Percentiles rank a stretch among this genome's conserved stretches.
These are phyloP conservation scores for Skeletonema potamos DNA, from an alignment of 108 stramenopile species.

Conservation along the genomic window DNA sequence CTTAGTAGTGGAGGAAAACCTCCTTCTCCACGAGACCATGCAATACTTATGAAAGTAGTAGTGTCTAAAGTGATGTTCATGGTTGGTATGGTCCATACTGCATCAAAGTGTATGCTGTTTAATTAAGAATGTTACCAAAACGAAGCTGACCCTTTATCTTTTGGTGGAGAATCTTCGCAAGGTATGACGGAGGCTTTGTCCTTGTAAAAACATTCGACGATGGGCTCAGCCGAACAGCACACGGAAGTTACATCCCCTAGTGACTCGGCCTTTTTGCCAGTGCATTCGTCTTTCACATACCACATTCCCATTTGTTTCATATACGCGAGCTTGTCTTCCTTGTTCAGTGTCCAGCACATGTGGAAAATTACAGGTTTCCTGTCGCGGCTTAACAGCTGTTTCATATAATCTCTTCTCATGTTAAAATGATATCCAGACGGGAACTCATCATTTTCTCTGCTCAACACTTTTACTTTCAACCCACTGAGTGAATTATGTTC, in stretches of 20 bases:
- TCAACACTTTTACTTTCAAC: conserved; percentile 68
- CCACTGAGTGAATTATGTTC: conserved; percentile 73
- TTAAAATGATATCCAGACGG: conserved; percentile 60
- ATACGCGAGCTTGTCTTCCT: conserved; percentile 77
- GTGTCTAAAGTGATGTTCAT: too few relatives aligned
- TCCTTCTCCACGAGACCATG: too few relatives aligned
- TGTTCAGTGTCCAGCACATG: conserved; percentile 86
- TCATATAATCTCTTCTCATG: conserved; percentile 43
- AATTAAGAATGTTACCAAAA: too few relatives aligned
- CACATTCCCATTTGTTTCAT: conserved; percentile 81
- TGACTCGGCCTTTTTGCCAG: conserved; percentile 23
- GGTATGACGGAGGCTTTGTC: conserved; percentile 54
- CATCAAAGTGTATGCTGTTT: too few relatives aligned
- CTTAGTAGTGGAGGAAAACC: too few relatives aligned
- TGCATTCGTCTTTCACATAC: conserved; percentile 63
- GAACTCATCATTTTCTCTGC: conserved; percentile 54
- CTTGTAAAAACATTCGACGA: conserved; percentile 45
- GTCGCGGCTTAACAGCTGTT: conserved; percentile 37
- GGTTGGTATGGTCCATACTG: too few relatives aligned
- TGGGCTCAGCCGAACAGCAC: conserved; percentile 41
- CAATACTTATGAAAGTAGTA: too few relatives aligned
- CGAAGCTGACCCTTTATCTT: conserved; percentile 26
- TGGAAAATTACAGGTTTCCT: conserved; percentile 52
- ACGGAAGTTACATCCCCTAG: background rate
- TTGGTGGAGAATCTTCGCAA: conserved; percentile 30